Evolutionary conservation across 1,284 basidiomycete genomes (phyloP).

Genomic region (Coniferiporia weirii): DNA sequence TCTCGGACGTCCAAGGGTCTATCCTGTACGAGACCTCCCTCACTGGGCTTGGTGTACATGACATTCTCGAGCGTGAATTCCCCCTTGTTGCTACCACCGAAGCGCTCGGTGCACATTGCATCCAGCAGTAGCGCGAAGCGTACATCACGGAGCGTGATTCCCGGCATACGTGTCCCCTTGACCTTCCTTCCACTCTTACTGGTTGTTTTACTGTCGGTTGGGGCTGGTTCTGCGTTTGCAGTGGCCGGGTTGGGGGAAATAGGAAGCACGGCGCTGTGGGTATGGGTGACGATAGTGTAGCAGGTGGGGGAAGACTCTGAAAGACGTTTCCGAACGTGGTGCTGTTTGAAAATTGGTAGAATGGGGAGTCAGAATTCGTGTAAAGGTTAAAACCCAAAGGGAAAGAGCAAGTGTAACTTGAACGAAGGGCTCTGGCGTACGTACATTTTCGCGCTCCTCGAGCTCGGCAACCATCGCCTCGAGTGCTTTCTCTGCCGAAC

Average conservation of each 20-base stretch:
- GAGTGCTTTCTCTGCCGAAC: background rate
- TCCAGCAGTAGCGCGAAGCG: constrained; percentile 26
- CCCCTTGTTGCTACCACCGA: background rate
- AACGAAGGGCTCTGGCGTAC: background rate
- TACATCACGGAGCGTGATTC: constrained; percentile 49
- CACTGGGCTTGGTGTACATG: background rate
- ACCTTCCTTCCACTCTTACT: constrained; percentile 5
- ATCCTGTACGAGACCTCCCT: background rate
- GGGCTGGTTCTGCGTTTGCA: background rate
- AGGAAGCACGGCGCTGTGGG: constrained; percentile 32
- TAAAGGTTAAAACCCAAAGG: background rate
- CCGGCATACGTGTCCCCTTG: constrained; percentile 26
- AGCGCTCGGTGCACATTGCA: background rate
- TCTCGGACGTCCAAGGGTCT: background rate
- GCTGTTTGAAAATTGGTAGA: background rate
- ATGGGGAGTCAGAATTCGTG: background rate
- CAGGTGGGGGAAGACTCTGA: constrained; percentile 21
- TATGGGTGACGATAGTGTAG: constrained; percentile 25
- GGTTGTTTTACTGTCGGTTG: background rate
- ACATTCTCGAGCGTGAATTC: background rate
- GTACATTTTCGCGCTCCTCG: constrained; percentile 15
- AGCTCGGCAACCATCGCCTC: constrained; percentile 20
- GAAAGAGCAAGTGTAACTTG: background rate
- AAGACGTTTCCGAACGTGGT: constrained; percentile 8
- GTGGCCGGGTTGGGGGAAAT: background rate